phyloP scores from a whole-genome alignment of 2,329 filamentous ascomycete species.

The Endocalyx cinctus region DNA sequence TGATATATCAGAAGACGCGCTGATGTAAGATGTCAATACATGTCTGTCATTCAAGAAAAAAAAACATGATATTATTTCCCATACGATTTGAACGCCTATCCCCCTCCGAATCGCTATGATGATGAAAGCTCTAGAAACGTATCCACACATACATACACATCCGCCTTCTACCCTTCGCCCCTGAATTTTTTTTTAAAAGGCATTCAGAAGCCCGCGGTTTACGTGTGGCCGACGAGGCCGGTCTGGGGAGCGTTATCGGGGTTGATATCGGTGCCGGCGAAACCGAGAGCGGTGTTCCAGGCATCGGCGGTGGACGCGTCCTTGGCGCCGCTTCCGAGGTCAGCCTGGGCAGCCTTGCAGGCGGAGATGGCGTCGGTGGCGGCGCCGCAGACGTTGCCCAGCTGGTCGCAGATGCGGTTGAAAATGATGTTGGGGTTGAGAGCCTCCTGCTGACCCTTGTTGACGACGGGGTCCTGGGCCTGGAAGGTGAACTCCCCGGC shows the following conservation, averaged over 20 bases:
- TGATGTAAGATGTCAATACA: too few species aligned
- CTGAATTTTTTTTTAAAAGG: too few species aligned
- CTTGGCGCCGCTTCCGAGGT: slow-evolving; percentile 26
- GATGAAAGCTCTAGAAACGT: too few species aligned
- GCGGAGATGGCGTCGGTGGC: slow-evolving; percentile 53
- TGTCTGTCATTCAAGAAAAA: too few species aligned
- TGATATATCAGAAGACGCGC: too few species aligned
- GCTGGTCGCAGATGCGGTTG: slow-evolving; percentile 66
- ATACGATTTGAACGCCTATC: too few species aligned
- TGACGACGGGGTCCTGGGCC: slow-evolving; percentile 56
- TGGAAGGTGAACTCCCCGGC: slow-evolving; percentile 63
- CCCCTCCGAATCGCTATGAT: too few species aligned
- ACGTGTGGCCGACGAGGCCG: slow-evolving; percentile 33
- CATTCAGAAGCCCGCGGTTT: too few species aligned
- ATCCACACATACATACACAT: too few species aligned
- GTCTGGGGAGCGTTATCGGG: slow-evolving; percentile 32
- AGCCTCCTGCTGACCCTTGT: slow-evolving; percentile 60
- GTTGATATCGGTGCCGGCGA: slow-evolving; percentile 34
- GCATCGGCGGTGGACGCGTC: slow-evolving; percentile 33
- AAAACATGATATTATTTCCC: too few species aligned
- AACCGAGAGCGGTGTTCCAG: slow-evolving; percentile 38
- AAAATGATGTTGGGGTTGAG: slow-evolving; percentile 71
- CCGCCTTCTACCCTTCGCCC: too few species aligned
- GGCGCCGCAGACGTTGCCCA: slow-evolving; percentile 61
- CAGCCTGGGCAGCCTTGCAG: slow-evolving; percentile 46